Evolutionary conservation across 108 stramenopile genomes (phyloP), one percentile per base, ranked within the genome.

Genomic region (Cyclotella choctawhatcheeana): DNA sequence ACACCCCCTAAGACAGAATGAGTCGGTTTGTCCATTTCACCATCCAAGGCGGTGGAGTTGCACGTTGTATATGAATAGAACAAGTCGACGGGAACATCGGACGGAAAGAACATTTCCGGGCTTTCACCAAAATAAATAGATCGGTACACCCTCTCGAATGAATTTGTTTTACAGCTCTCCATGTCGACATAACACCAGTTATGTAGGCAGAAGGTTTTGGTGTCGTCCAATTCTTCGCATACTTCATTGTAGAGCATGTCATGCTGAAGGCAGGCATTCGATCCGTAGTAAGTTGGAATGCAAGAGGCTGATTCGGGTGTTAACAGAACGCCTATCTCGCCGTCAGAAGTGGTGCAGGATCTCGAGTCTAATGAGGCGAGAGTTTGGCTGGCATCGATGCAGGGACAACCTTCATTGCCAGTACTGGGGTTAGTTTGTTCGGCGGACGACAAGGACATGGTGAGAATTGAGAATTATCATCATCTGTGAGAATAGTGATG

Each of bases 101-200:
- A 27, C 1, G 29, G 18, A n/a, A 56, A 56, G 55, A 30, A 31
- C 2, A 56, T 4, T 14, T 2, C 13, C 20, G 27, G 20, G 31
- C 29, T 31, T 12, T 27, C 13, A 5, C 59, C 37, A 29, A 64
- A 73, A 40, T 55, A 73, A 3, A 22, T 37, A 0, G 45, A 33
- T 26, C 62, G 61, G n/a, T 27, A 45, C 1, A 64, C 62, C 17
- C 48, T 27, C 52, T 73, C 72, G 0, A 29, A 14, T 22, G 72
- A 73, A 45, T 63, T 20, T 1, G 4, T 52, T 33, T 45, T 54
- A 21, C 72, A 73, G 16, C 21, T 56, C 16, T 31, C 52, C 29
- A 56, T 33, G 56, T 73, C 43, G 4, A 73, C 72, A 17, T 64
- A 73, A 53, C 72, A 73, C 72, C 72, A 73, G 20, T 30, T 18